Base-by-base conservation (phyloP, 2,329 filamentous ascomycete genomes). In the Orbilia oligospora region DNA sequence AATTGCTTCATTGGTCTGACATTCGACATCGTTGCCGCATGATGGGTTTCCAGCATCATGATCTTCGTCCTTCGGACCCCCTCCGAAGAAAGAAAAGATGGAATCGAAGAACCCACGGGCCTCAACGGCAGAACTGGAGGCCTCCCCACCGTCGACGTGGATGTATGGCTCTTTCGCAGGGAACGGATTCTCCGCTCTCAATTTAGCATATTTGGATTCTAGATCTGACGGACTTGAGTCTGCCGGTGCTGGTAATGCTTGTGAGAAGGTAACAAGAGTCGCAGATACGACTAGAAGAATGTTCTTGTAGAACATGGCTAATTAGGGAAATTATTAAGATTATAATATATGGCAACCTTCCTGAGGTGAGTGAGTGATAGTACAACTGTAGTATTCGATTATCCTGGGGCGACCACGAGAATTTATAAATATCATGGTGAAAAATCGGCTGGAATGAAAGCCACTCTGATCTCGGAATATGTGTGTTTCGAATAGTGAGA, bases 91-190 rank as follows among this genome's bases (percentile, higher is more conserved):
- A 49, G n/a, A 3, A 14, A 10, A 8, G 9, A 58, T 1, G 0
- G 30, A 22, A 8, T 48, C 66, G 8, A 56, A 5, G n/a, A 33
- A 16, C 9, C 41, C 33, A 18, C 68, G 41, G 5, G 36, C 22
- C 36, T 41, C 12, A 27, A 51, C 33, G 12, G 49, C 33, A 3
- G 41, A 41, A n/a, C 49, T 24, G 24, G 48, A 36, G 5, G 46
- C n/a, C 9, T 49, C 36, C 16, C 1, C 33, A 4, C 20, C 22
- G 9, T 38, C 41, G 18, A 73, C 10, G 18, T 58, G 48, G 22
- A 73, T 73, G 33, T 73, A 73, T 18, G 70, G 51, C 10, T 73
- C 61, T 10, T 67, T 67, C 4, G 70, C 48, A 6, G 70, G 70
- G 24, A 36, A 73, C 5, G 61, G 61, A 20, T 73, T 71, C 36